These are phyloP conservation scores for Ophiosphaerella narmari DNA, from an alignment of 2,329 filamentous ascomycete genomes.

Conservation along the genomic window DNA sequence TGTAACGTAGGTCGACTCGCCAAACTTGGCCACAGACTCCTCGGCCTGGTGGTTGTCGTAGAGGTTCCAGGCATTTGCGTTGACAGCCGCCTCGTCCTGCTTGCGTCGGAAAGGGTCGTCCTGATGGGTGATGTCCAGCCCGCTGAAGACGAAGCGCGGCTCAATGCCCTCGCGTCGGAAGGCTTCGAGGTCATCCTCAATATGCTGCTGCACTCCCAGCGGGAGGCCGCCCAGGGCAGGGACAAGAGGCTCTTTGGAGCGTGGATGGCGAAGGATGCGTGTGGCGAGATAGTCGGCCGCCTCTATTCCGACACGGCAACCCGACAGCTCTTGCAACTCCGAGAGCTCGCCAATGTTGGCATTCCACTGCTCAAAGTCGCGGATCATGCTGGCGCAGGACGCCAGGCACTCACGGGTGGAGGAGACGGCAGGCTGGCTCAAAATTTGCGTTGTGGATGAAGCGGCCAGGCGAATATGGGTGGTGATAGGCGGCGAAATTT, in stretches of 20 bases:
- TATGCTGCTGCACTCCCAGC: constrained; percentile 73
- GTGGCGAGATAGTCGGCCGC: constrained; percentile 82
- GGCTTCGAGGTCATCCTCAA: constrained; percentile 74
- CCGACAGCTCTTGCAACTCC: constrained; percentile 72
- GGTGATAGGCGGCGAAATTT: not conserved
- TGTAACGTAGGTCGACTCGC: constrained; percentile 68
- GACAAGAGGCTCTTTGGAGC: constrained; percentile 81
- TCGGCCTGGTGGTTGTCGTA: constrained; percentile 82
- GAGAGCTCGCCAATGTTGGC: constrained; percentile 60
- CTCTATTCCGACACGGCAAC: constrained; percentile 80
- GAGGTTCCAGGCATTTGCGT: constrained; percentile 80
- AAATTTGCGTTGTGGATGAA: too few species aligned
- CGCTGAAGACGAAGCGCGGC: constrained; percentile 92
- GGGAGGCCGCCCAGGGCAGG: constrained; percentile 89
- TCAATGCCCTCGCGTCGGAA: constrained; percentile 72
- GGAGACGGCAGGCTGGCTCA: too few species aligned
- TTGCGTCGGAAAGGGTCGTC: constrained; percentile 61
- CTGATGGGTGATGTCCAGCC: constrained; percentile 77
- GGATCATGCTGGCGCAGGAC: constrained; percentile 43
- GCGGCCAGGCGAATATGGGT: too few species aligned
- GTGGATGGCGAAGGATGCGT: constrained; percentile 63
- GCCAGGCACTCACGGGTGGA: too few species aligned
- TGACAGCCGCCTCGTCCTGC: constrained; percentile 68
- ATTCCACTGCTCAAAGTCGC: constrained; percentile 62
- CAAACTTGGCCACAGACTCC: constrained; percentile 84